phyloP scores from a whole-genome alignment of 371 early-diverging fungal species.

The Thermomucor indicae-seudaticae region DNA sequence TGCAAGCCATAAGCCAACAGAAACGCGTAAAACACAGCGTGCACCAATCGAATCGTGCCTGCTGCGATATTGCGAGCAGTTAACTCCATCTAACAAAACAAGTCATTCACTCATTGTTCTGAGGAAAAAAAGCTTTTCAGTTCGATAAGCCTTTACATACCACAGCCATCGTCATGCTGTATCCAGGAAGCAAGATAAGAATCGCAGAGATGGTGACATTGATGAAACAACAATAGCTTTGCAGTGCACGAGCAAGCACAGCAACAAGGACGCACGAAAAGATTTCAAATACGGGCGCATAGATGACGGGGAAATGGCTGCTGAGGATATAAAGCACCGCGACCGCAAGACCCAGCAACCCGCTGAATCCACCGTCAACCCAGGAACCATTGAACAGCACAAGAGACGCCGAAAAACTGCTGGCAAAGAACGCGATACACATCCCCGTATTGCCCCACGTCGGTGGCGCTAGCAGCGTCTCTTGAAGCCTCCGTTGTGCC shows the following conservation, averaged over 20 bases:
- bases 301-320: constrained; percentile 28
- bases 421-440: constrained; percentile 14
- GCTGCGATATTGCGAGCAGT: constrained; percentile 74
- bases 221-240: constrained; percentile 32
- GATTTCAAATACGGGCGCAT: constrained; percentile 40
- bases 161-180: constrained; percentile 21
- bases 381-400: constrained; percentile 39
- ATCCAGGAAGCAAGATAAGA: constrained; percentile 55
- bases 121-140: not conserved
- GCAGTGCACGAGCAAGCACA: constrained; percentile 27
- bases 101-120: not conserved
- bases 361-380: constrained; percentile 31
- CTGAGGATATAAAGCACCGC: constrained; percentile 26
- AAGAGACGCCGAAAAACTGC: constrained; percentile 27
- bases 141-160: not conserved
- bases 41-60: constrained; percentile 76
- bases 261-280: constrained; percentile 33
- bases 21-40: constrained; percentile 74
- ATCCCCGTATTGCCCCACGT: constrained; percentile 25
- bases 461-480: constrained; percentile 22
- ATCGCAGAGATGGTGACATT: constrained; percentile 39
- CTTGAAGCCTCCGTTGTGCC: constrained; percentile 16
- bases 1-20: constrained; percentile 75
- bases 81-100: constrained; percentile 30
- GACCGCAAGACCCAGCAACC: constrained; percentile 23